These are phyloP conservation scores for Stentor coeruleus DNA, from an alignment of 73 alveolate species.

Conservation along the genomic window DNA sequence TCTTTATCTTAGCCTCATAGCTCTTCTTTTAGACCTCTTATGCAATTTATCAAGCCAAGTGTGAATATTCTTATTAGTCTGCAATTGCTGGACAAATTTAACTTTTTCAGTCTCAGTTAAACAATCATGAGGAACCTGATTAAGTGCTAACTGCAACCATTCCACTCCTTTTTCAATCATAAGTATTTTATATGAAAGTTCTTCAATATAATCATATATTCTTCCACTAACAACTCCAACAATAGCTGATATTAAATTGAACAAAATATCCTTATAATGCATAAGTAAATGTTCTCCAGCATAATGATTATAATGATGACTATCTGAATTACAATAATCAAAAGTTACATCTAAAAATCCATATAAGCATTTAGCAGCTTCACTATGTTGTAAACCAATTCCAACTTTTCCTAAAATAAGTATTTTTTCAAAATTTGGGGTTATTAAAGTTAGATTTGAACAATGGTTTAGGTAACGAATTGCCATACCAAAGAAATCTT, in stretches of 20 bases:
- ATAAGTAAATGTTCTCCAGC: neutral
- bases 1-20: conserved; percentile 1
- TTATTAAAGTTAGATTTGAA: neutral
- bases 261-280: conserved; percentile 11
- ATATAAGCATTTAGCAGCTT: conserved; percentile 28
- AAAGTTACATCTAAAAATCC: neutral
- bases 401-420: neutral
- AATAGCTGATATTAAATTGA: neutral
- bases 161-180: neutral
- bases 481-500: conserved; percentile 26
- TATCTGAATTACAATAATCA: neutral
- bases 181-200: neutral
- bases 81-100: neutral
- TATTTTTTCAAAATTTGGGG: neutral
- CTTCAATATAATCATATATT: neutral
- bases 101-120: conserved; percentile 1
- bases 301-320: neutral
- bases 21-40: conserved; percentile 19
- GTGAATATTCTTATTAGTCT: neutral
- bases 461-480: neutral
- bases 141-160: neutral
- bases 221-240: neutral
- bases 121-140: conserved; percentile 16
- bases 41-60: conserved; percentile 19
- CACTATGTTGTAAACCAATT: conserved; percentile 10